Evolutionary conservation across 148 eudicot genomes (phyloP), one percentile per base, ranked within the genome.

Genomic region (Fallopia convolvulus): DNA sequence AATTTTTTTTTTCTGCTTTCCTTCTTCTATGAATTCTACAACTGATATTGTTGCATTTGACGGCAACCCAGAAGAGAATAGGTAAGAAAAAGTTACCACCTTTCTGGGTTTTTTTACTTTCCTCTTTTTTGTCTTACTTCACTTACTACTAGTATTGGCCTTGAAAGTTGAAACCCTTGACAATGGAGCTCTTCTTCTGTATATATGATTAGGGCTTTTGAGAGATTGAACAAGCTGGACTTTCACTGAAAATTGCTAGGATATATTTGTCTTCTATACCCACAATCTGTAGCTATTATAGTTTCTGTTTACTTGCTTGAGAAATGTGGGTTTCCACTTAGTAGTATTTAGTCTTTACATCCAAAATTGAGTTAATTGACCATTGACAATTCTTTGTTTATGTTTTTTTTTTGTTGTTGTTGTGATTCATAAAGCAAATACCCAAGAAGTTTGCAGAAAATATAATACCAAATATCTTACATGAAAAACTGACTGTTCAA

Each of bases 381-480:
- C n/a, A 23, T 23, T 14, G 21, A 41, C 23, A 8, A 40, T 2
- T 11, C 10, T 10, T 30, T 33, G 5, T 4, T 44, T 6, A 26
- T 26, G 30, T 26, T 26, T 26, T 26, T 26, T 26, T 26, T 26
- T 26, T 26, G 30, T 26, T 26, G 30, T 7, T 11, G 49, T 11
- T 13, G 32, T 63, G 21, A 21, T 50, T 50, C 9, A 6, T 0
- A 40, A 58, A 81, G 83, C 66, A 73, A 73, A 73, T 81, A 32
- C 80, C 83, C 18, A 74, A 81, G 77, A 77, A 72, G 12, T 81
- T 81, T 76, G 74, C 79, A 58, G 80, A 81, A 14, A 72, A 81
- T 8, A 4, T 81, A 74, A 40, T 30, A 32, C 42, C 53, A 20
- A 65, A 73, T 13, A 15, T 68, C 7, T 74, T 81, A 30, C 80